Conservation (phyloP, 306 rosid species). For the Hippophae rhamnoides region DNA sequence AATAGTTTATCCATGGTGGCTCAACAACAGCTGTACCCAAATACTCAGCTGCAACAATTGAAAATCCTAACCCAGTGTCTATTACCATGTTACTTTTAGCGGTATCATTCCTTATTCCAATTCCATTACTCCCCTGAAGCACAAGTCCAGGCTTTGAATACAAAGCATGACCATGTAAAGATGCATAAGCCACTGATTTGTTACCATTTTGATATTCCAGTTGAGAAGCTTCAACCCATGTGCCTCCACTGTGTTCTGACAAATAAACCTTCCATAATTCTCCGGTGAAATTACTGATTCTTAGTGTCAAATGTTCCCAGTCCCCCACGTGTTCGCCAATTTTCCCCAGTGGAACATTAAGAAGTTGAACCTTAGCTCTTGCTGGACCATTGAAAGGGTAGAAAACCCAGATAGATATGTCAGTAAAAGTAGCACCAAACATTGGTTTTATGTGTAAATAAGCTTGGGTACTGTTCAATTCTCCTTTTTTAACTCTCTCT, state of each 20-base stretch:
- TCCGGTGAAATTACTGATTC: conserved; percentile 66
- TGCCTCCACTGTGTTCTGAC: conserved; percentile 62
- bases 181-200: conserved; percentile 41
- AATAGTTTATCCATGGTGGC: conserved; percentile 58
- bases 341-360: conserved; percentile 36
- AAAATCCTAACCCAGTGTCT: conserved; percentile 30
- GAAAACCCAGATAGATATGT: conserved; percentile 62
- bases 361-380: conserved; percentile 35
- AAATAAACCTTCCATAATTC: conserved; percentile 41
- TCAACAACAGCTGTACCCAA: conserved; percentile 27
- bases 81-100: conserved; percentile 36
- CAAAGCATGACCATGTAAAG: conserved; percentile 58
- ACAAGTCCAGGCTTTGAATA: conserved; percentile 50
- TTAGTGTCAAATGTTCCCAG: conserved; percentile 73
- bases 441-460: conserved; percentile 59
- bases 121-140: conserved; percentile 42
- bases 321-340: conserved; percentile 73
- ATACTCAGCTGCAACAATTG: conserved; percentile 41
- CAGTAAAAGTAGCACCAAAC: conserved; percentile 63
- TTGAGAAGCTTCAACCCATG: conserved; percentile 49
- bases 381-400: conserved; percentile 73
- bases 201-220: conserved; percentile 43
- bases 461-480: conserved; percentile 31
- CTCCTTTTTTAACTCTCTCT: conserved; percentile 45
- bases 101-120: conserved; percentile 59